Percentiles rank a stretch among this genome's conserved stretches.
Conservation (phyloP, 2,329 filamentous ascomycete genomes). For the Calonectria honghensis region DNA sequence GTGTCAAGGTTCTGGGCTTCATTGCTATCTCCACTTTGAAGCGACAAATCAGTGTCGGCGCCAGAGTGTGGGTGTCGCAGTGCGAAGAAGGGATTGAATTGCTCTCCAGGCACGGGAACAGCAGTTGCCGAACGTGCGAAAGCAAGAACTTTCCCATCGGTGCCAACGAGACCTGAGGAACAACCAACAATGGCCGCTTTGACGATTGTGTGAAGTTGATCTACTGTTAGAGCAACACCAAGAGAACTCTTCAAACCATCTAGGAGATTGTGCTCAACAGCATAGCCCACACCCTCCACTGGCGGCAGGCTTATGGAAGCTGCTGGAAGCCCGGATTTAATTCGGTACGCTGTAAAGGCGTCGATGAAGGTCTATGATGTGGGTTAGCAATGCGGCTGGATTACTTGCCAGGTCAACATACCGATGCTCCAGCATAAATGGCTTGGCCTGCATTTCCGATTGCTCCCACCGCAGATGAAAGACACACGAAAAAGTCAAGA, state of each 20-base stretch:
- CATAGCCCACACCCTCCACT: conserved; percentile 31
- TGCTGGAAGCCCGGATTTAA: conserved; percentile 9
- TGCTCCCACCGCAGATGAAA: conserved; percentile 58
- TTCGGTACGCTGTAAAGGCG: conserved; percentile 60
- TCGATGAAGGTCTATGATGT: conserved; percentile 61
- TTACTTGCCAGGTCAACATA: conserved; percentile 3
- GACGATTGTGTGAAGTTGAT: conserved; percentile 25
- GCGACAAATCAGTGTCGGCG: conserved; percentile 7
- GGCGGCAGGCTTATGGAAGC: conserved; percentile 25
- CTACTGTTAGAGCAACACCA: conserved; percentile 16
- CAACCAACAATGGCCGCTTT: conserved; percentile 25
- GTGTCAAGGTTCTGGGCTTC: conserved; percentile 20
- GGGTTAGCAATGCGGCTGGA: neutral
- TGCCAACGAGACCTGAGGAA: conserved; percentile 10
- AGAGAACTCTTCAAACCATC: conserved; percentile 29
- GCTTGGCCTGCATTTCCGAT: conserved; percentile 60
- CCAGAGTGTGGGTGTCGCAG: conserved; percentile 10
- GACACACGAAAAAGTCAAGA: conserved; percentile 62
- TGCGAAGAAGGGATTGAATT: conserved; percentile 16
- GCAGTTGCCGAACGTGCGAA: conserved; percentile 8
- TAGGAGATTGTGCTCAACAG: conserved; percentile 19
- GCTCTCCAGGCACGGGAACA: conserved; percentile 16
- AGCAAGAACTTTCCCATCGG: conserved; percentile 12
- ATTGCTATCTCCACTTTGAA: conserved; percentile 7
- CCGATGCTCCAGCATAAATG: conserved; percentile 58